phyloP scores from a whole-genome alignment of 2,329 filamentous ascomycete species.

The Penicillium sp. region DNA sequence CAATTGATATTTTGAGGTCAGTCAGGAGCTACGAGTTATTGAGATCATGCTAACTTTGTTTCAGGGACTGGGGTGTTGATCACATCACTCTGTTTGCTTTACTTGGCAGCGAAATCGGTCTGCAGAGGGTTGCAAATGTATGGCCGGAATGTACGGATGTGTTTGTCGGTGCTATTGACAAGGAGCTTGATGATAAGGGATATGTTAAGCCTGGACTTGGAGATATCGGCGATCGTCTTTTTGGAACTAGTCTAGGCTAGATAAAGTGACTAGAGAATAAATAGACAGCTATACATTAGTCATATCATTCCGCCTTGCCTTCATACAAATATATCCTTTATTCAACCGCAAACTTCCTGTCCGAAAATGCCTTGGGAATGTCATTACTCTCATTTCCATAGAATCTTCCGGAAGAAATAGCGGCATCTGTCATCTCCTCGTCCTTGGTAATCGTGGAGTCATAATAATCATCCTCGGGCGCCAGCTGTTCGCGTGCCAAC shows the following conservation, averaged over 20 bases:
- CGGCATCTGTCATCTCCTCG: not conserved
- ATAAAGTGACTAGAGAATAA: not conserved
- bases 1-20: constrained; percentile 28
- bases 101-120: constrained; percentile 20
- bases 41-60: not conserved
- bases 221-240: constrained; percentile 33
- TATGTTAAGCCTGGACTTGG: constrained; percentile 30
- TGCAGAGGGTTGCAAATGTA: constrained; percentile 21
- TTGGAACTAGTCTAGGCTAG: constrained; percentile 25
- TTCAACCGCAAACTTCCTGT: not conserved
- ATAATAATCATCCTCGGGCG: not conserved
- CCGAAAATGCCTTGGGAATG: not conserved
- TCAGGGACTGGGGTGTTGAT: constrained; percentile 29
- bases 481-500: not conserved
- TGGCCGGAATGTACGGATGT: constrained; percentile 29
- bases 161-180: constrained; percentile 28
- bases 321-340: not conserved
- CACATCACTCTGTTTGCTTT: constrained; percentile 29
- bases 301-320: not conserved
- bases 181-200: constrained; percentile 24
- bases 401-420: not conserved
- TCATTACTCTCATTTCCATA: not conserved
- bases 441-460: not conserved
- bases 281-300: not conserved
- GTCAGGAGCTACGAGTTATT: constrained; percentile 9